These are phyloP conservation scores for Colletotrichum sublineola DNA, from an alignment of 2,329 filamentous ascomycete genomes.

Conservation along the genomic window DNA sequence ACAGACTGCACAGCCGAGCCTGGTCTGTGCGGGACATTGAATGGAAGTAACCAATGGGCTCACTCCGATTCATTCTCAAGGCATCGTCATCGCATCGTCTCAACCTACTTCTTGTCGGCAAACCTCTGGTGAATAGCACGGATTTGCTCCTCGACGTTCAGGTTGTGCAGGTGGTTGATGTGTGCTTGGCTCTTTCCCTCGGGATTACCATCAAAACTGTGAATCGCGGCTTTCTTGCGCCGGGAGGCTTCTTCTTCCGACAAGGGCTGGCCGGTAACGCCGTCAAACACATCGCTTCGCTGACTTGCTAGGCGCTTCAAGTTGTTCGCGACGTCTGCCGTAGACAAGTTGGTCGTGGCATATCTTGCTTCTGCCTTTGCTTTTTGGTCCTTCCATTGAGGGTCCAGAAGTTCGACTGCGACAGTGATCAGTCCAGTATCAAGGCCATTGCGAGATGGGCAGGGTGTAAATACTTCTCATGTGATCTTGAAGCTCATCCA, in stretches of 20 bases:
- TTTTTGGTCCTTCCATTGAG: slow-evolving; percentile 95
- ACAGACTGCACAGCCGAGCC: background rate
- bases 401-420: slow-evolving; percentile 89
- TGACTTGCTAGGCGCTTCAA: slow-evolving; percentile 94
- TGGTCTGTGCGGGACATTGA: background rate
- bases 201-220: slow-evolving; percentile 71
- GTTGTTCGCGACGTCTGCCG: slow-evolving; percentile 90
- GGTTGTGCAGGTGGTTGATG: slow-evolving; percentile 71
- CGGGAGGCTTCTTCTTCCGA: slow-evolving; percentile 80
- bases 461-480: slow-evolving; percentile 77
- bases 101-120: slow-evolving; percentile 44
- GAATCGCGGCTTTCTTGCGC: slow-evolving; percentile 79
- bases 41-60: background rate
- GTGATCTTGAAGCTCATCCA: slow-evolving; percentile 89
- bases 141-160: slow-evolving; percentile 90
- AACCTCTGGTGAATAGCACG: slow-evolving; percentile 71
- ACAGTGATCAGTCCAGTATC: slow-evolving; percentile 51
- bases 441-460: background rate
- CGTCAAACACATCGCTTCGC: slow-evolving; percentile 88
- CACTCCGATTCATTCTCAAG: background rate
- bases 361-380: slow-evolving; percentile 88
- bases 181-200: slow-evolving; percentile 61
- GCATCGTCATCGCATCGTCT: background rate
- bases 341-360: slow-evolving; percentile 87
- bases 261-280: slow-evolving; percentile 74